Evolutionary conservation across 1,284 basidiomycete genomes (phyloP), one percentile per base, ranked within the genome.

Genomic region (Polyporus tsugae): DNA sequence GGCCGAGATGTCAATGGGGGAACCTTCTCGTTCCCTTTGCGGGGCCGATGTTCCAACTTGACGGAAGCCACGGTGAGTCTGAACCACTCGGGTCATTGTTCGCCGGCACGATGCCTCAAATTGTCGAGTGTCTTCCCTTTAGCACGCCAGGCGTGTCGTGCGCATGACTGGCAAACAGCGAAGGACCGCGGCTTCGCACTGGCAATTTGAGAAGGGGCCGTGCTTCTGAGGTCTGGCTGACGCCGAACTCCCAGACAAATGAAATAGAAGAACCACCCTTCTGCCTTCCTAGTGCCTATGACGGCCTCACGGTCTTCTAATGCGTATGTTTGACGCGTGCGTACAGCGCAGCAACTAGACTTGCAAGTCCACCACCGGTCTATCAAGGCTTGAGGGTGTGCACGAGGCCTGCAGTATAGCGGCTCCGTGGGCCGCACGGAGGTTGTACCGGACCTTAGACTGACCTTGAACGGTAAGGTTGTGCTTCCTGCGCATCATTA

Each of bases 1-100:
- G 19, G 46, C 11, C 46, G 46, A 11, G 22, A 49, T 10, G 46
- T 49, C 22, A 22, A 49, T 22, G 83, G 17, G 41, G 41, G 41
- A 42, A 42, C 17, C 10, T 49, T 49, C 46, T 49, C 46, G 46
- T 22, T 49, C 46, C 22, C 46, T 25, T 22, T 49, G 46, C 46
- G 46, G 46, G 22, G 46, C 46, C 46, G 46, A 49, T 22, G 46
- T 49, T 49, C 46, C 11, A 13, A 22, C 46, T 22, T 49, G 46
- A 49, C 46, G 19, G 22, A 11, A 49, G 7, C 46, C 46, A 49
- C 46, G 46, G 46, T 49, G 46, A 49, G 46, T 49, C 25, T 49
- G 46, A 49, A 49, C 46, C 46, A 49, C 22, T 13, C 46, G 46
- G 46, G 46, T 49, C 46, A 25, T 25, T 13, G n/a, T 25, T 11